Conservation (phyloP, 768 basidiomycete species). For the Russula emetica region DNA sequence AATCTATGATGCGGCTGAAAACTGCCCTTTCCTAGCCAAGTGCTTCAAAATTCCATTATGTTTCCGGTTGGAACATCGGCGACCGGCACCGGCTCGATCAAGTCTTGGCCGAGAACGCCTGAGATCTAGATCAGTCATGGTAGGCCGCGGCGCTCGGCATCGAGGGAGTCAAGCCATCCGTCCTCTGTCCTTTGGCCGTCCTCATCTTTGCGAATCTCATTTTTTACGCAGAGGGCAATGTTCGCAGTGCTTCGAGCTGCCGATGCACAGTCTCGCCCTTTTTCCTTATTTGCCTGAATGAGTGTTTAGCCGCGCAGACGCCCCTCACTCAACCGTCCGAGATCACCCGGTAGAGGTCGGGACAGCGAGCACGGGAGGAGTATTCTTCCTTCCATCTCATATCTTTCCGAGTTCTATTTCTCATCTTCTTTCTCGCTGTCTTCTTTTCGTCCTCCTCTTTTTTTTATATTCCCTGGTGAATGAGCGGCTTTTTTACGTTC, state of each 20-base stretch:
- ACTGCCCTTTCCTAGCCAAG: too few species aligned
- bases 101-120: too few species aligned
- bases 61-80: too few species aligned
- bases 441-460: neutral
- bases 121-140: too few species aligned
- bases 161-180: neutral
- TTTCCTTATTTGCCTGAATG: neutral
- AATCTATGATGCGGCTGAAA: too few species aligned
- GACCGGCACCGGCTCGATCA: too few species aligned
- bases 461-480: neutral
- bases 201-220: neutral
- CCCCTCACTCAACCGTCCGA: slow-evolving; percentile 2
- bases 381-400: too few species aligned
- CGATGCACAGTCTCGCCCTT: neutral
- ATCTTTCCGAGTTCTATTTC: neutral
- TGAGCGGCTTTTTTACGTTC: neutral
- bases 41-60: too few species aligned
- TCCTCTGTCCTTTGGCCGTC: neutral
- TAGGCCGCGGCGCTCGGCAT: too few species aligned
- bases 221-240: neutral
- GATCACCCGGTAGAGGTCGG: slow-evolving; percentile 15
- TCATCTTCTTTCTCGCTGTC: neutral
- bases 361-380: neutral
- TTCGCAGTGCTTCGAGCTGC: neutral
- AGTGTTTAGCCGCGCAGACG: neutral